Base-by-base conservation (phyloP, 495 filamentous ascomycete species). In the Penicillium steckii region DNA sequence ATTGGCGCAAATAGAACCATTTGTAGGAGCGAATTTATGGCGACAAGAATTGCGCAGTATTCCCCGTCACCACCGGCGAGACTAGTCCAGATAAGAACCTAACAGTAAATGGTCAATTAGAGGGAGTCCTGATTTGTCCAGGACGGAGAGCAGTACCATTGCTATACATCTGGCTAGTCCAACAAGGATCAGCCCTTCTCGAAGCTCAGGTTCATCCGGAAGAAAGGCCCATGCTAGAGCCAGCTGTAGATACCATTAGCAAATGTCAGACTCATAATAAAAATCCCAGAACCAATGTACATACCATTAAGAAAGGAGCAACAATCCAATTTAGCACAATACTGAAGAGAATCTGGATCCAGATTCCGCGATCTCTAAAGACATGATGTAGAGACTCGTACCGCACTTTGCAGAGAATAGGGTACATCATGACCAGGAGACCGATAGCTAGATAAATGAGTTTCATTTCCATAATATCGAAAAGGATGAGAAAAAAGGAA, bases 361-460 rank as follows among this genome's bases (percentile, higher is more conserved):
- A 97, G 7, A 95, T 71, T 3, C 71, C 71, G 3, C 78, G 78
- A 3, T 78, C 61, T 9, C 70, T 67, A 53, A 95, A 83, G 15
- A 89, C 66, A 8, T 80, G 76, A 65, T 93, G 89, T 33, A 97
- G 68, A 0, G 78, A 80, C 67, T 96, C 92, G 67, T 82, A 95
- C 27, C 83, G 82, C n/a, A 96, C 86, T 68, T 96, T 96, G 80
- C 91, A 94, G 18, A 95, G 75, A 53, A 95, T 95, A 0, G 91
- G 91, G 59, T 95, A 95, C 91, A 96, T 96, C 90, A 95, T 96
- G 24, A 94, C 82, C 7, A 96, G 78, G 15, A 96, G 74, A 12
- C 91, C 91, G 53, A 93, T 69, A 0, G 90, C 89, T 89, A n/a
- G n/a, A 8, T 15, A 6, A 23, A 22, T 12, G 2, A 8, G 48